Percentiles rank a stretch among this genome's conserved stretches.
Evolutionary conservation across 441 rosid genomes (phyloP).

Genomic region (Geranium incanum): DNA sequence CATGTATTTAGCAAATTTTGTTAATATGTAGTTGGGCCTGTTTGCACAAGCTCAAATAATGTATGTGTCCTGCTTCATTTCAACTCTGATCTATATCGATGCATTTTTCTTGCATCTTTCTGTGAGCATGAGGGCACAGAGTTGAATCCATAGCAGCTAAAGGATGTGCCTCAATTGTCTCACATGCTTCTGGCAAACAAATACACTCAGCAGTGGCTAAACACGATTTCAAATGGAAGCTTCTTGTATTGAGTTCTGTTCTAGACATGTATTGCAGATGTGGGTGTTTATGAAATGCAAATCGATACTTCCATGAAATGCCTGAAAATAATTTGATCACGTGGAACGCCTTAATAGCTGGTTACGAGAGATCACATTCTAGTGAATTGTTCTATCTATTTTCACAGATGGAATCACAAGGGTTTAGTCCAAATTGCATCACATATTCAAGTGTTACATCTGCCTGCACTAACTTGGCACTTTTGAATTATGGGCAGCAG

Average conservation of each 20-base stretch:
- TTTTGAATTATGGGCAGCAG: conserved; percentile 65
- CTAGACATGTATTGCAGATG: conserved; percentile 86
- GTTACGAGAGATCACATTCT: conserved; percentile 57
- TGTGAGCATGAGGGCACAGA: conserved; percentile 46
- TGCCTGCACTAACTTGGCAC: conserved; percentile 69
- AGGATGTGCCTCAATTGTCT: conserved; percentile 71
- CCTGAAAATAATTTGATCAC: conserved; percentile 56
- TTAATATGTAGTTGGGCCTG: conserved; percentile 28
- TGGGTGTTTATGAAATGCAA: conserved; percentile 52
- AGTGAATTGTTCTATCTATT: conserved; percentile 51
- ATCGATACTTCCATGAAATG: conserved; percentile 59
- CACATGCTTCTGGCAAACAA: conserved; percentile 49
- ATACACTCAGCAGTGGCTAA: conserved; percentile 53
- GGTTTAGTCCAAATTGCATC: conserved; percentile 64
- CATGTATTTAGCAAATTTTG: conserved; percentile 51
- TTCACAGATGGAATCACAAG: conserved; percentile 52
- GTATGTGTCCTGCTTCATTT: not conserved
- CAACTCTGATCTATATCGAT: not conserved
- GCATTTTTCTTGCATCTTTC: conserved; percentile 12
- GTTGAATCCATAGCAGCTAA: conserved; percentile 60
- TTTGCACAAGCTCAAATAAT: no score
- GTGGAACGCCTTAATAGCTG: conserved; percentile 81
- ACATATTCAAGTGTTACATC: conserved; percentile 70
- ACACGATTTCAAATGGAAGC: conserved; percentile 57
- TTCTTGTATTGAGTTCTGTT: conserved; percentile 77